Percentiles rank a stretch among this genome's conserved stretches.
These are phyloP conservation scores for Epichloe aotearoae DNA, from an alignment of 2,329 filamentous ascomycete genomes.

Conservation along the genomic window DNA sequence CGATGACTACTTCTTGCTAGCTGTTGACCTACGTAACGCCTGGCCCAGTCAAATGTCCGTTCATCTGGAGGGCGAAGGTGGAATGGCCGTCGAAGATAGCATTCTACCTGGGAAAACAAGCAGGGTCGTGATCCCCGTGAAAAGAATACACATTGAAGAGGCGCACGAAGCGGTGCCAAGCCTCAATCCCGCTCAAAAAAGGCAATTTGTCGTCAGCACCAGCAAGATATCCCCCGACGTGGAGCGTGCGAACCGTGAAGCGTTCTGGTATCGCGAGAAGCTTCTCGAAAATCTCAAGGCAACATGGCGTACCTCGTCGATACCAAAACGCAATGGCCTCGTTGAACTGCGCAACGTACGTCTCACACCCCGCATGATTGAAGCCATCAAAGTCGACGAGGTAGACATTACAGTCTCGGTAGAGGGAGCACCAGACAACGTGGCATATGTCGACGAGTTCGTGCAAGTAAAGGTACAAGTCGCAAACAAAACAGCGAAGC, in stretches of 20 bases:
- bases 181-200: constrained; percentile 61
- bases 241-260: constrained; percentile 65
- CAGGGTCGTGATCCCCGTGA: constrained; percentile 63
- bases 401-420: constrained; percentile 46
- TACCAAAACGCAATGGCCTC: constrained; percentile 43
- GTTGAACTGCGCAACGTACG: constrained; percentile 68
- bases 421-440: constrained; percentile 10
- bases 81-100: constrained; percentile 36
- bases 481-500: constrained; percentile 55
- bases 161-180: constrained; percentile 67
- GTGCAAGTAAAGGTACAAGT: constrained; percentile 57
- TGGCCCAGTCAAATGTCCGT: constrained; percentile 74
- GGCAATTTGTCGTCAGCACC: constrained; percentile 84
- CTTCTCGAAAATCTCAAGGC: constrained; percentile 60
- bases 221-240: constrained; percentile 66
- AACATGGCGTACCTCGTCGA: constrained; percentile 50
- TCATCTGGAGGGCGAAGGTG: constrained; percentile 41
- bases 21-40: constrained; percentile 76
- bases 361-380: constrained; percentile 65
- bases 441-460: constrained; percentile 38
- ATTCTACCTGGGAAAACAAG: constrained; percentile 57
- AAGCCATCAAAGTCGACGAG: constrained; percentile 70
- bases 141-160: constrained; percentile 61
- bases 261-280: constrained; percentile 83
- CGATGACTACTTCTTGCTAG: constrained; percentile 57